phyloP scores from a whole-genome alignment of 192 early-diverging fungal species.

The Lobosporangium transversale region DNA sequence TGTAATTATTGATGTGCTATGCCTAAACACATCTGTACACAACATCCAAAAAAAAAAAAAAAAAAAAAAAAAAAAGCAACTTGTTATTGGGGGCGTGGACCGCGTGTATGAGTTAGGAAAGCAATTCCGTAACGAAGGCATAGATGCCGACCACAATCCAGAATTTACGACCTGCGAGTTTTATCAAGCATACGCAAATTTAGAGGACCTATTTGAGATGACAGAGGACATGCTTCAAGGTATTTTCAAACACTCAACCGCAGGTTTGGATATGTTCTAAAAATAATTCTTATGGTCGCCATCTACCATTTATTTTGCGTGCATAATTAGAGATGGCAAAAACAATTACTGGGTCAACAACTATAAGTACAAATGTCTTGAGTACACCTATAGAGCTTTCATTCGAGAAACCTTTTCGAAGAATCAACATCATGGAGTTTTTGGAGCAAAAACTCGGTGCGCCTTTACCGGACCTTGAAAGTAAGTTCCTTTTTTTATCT shows the following conservation, averaged over 20 bases:
- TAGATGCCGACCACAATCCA: slow-evolving; percentile 89
- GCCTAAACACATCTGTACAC: too few relatives aligned
- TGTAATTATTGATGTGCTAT: too few relatives aligned
- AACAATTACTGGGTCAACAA: slow-evolving; percentile 26
- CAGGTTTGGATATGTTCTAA: too few relatives aligned
- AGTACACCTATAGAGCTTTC: slow-evolving; percentile 49
- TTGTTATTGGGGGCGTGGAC: slow-evolving; percentile 87
- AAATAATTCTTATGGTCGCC: too few relatives aligned
- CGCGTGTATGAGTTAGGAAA: slow-evolving; percentile 90
- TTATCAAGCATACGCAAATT: slow-evolving; percentile 81
- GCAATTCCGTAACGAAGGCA: slow-evolving; percentile 92
- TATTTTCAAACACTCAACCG: too few relatives aligned
- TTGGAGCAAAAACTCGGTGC: slow-evolving; percentile 55
- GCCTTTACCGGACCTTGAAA: slow-evolving; percentile 56
- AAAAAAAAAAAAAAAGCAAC: slow-evolving; percentile 68
- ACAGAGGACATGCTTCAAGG: slow-evolving; percentile 77
- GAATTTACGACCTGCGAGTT: slow-evolving; percentile 94
- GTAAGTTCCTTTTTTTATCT: too few relatives aligned
- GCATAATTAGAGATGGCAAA: slow-evolving; percentile 50
- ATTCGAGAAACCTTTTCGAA: slow-evolving; percentile 65
- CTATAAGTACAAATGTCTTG: slow-evolving; percentile 6
- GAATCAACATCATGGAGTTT: slow-evolving; percentile 64
- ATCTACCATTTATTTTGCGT: too few relatives aligned
- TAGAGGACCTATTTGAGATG: slow-evolving; percentile 72
- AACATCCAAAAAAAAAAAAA: too few relatives aligned